These are phyloP conservation scores for Ophiostoma montium DNA, from an alignment of 2,329 filamentous ascomycete species.

Conservation along the genomic window DNA sequence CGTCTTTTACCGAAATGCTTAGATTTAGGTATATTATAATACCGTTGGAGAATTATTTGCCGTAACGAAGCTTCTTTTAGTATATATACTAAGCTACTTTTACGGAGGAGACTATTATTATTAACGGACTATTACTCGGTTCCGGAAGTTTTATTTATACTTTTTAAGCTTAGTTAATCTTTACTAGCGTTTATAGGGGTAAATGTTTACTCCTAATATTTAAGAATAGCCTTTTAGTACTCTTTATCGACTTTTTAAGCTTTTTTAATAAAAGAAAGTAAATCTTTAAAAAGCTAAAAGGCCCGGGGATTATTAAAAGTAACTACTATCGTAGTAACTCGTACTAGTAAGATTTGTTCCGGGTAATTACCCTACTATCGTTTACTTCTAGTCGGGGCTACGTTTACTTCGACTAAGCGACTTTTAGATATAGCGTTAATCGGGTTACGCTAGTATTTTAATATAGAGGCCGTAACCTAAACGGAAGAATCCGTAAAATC, in stretches of 20 bases:
- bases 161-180: background rate
- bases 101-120: background rate
- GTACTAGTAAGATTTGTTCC: background rate
- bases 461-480: background rate
- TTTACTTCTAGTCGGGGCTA: too few relatives aligned
- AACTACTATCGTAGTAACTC: background rate
- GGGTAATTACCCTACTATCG: too few relatives aligned
- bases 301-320: too few relatives aligned
- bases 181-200: too few relatives aligned
- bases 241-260: background rate
- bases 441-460: too few relatives aligned
- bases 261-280: background rate
- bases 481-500: background rate
- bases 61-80: background rate
- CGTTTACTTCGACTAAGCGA: too few relatives aligned
- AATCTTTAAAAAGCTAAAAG: background rate
- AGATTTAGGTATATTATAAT: background rate
- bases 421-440: too few relatives aligned
- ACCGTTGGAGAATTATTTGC: background rate
- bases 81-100: background rate
- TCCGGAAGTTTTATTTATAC: background rate
- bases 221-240: background rate
- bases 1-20: background rate
- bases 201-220: too few relatives aligned
- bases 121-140: background rate